These are phyloP conservation scores for Silene vulgaris DNA, from an alignment of 179 eudicot species.

Conservation along the genomic window DNA sequence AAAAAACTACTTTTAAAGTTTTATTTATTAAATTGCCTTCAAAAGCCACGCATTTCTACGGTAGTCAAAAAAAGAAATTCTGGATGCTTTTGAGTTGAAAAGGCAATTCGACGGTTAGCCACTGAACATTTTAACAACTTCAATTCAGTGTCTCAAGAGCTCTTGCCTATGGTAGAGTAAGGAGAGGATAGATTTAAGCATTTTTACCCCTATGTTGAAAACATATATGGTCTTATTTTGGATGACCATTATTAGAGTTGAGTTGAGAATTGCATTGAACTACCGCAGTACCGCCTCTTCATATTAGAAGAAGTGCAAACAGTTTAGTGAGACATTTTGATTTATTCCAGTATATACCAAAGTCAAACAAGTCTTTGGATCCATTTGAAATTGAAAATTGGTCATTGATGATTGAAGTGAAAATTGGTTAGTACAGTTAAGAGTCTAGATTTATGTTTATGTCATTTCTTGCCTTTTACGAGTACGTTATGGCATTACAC, in stretches of 20 bases:
- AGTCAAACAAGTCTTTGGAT: not conserved
- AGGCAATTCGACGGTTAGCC: not conserved
- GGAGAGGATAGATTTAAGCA: not conserved
- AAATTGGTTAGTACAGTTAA: not conserved
- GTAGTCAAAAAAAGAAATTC: not conserved
- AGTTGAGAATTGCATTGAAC: not conserved
- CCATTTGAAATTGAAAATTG: not conserved
- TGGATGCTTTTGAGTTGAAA: not conserved
- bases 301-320: not conserved
- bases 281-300: not conserved
- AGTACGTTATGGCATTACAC: not conserved
- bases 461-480: not conserved
- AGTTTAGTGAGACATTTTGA: not conserved
- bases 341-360: not conserved
- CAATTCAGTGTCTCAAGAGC: not conserved
- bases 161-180: not conserved
- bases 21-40: constrained; percentile 5
- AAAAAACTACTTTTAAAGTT: not conserved
- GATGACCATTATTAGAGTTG: not conserved
- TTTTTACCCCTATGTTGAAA: not conserved
- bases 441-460: constrained; percentile 2
- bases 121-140: not conserved
- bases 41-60: not conserved
- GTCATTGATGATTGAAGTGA: not conserved
- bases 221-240: too few species aligned